Evolutionary conservation across 768 basidiomycete genomes (phyloP), one percentile per base, ranked within the genome.

Genomic region (Cystofilobasidium ferigula): DNA sequence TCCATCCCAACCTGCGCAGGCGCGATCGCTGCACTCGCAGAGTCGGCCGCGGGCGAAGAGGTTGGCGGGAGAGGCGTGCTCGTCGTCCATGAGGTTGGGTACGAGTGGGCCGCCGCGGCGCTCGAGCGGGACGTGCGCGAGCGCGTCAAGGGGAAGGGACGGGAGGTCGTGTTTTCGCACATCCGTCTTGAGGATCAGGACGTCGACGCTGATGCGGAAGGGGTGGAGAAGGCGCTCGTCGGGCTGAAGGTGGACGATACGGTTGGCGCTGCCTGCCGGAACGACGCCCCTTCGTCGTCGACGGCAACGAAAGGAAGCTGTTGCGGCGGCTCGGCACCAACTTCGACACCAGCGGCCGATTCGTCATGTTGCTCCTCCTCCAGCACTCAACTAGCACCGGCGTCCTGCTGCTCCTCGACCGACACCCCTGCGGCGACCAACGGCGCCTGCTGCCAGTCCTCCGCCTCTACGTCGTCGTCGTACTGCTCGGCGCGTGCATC

Each of bases 71-170:
- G 24, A 70, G 68, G 77, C 4, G 76, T 86, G 3, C 69, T 86
- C 7, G 73, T 97, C 22, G 81, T 82, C 28, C 84, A 86, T 72
- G 89, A 97, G 68, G 89, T 94, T 1, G 83, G 79, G 0, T 91
- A 87, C 73, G 79, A 85, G 3, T 84, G 90, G 75, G 73, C 76
- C 3, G 24, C 63, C 5, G 45, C 22, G 2, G 61, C 58, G 26
- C 57, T 68, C 18, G 56, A 68, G 45, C 16, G 30, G 24, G 67
- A 57, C 16, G 45, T 60, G 8, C 48, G 53, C 18, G 28, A 32
- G 16, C 18, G 28, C 24, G 57, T 36, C 12, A 68, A 63, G 48
- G 67, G 65, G 18, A 67, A 67, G 43, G 59, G 51, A 4, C 36
- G 65, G 13, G 60, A 61, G 60, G 40, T 61, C 30, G 43, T 67